Conservation (phyloP, 768 basidiomycete species). For the Clitopilus passeckerianus region DNA sequence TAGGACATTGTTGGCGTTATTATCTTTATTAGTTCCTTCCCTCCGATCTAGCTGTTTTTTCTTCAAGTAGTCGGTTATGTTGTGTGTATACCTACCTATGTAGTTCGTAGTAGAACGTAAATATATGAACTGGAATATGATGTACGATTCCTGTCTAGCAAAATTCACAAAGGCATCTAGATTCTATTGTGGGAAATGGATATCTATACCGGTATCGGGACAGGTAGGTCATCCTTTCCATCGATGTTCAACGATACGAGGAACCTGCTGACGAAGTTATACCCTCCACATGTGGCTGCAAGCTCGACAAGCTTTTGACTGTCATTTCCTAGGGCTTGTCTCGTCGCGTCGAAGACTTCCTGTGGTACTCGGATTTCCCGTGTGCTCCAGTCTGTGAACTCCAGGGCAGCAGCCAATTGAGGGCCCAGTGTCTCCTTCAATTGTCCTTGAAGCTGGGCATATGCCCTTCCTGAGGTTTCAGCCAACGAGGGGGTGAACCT, state of each 20-base stretch:
- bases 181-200: too few relatives aligned
- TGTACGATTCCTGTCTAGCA: too few relatives aligned
- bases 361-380: slow-evolving; percentile 17
- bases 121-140: neutral
- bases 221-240: slow-evolving; percentile 20
- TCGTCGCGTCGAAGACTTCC: slow-evolving; percentile 15
- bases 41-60: neutral
- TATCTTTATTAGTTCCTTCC: neutral
- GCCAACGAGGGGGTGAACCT: slow-evolving; percentile 15
- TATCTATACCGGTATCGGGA: slow-evolving; percentile 16
- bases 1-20: neutral
- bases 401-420: slow-evolving; percentile 18
- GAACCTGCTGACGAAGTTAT: slow-evolving; percentile 24
- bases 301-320: slow-evolving; percentile 22
- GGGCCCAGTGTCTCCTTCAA: slow-evolving; percentile 13
- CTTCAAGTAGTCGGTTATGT: neutral
- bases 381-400: slow-evolving; percentile 23
- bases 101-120: neutral
- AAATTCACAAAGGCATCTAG: too few relatives aligned
- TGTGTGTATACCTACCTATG: neutral
- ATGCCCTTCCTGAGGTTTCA: neutral
- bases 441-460: slow-evolving; percentile 3
- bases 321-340: slow-evolving; percentile 12
- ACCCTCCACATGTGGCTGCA: slow-evolving; percentile 20
- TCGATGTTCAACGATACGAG: slow-evolving; percentile 21